Percentiles rank a stretch among this genome's conserved stretches.
Conservation (phyloP, 2,329 filamentous ascomycete genomes). For the Neonectria faginata region DNA sequence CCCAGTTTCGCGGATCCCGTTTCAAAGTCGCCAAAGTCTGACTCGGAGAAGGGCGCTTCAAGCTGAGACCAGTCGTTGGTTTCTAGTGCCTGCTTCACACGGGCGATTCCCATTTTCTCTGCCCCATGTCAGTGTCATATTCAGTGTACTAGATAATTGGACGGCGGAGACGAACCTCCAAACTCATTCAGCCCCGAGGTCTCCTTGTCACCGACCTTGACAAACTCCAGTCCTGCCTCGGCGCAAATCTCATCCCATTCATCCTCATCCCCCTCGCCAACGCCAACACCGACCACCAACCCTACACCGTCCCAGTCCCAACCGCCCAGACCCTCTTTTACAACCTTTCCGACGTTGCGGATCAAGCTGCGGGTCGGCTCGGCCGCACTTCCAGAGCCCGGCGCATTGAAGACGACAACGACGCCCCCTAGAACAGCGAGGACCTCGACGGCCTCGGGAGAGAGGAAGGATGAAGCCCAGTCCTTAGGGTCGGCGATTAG, state of each 20-base stretch:
- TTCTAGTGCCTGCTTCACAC: constrained; percentile 71
- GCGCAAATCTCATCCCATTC: constrained; percentile 72
- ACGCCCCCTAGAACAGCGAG: constrained; percentile 70
- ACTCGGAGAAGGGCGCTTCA: constrained; percentile 40
- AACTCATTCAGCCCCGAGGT: constrained; percentile 65
- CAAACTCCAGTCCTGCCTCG: constrained; percentile 71
- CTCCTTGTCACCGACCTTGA: constrained; percentile 60
- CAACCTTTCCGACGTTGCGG: constrained; percentile 64
- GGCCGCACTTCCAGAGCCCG: constrained; percentile 22
- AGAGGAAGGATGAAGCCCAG: constrained; percentile 71
- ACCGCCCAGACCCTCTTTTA: constrained; percentile 68
- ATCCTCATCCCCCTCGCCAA: constrained; percentile 62
- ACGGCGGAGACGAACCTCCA: constrained; percentile 57
- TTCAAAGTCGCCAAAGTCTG: constrained; percentile 50
- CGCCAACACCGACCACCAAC: constrained; percentile 68
- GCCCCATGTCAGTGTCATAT: constrained; percentile 33
- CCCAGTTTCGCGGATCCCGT: constrained; percentile 49
- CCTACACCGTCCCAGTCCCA: constrained; percentile 74
- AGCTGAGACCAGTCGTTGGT: constrained; percentile 72
- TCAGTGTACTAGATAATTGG: neutral
- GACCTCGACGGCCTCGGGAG: constrained; percentile 71
- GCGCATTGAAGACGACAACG: constrained; percentile 56
- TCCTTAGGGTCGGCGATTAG: constrained; percentile 62
- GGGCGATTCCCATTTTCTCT: constrained; percentile 70
- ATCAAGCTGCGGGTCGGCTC: constrained; percentile 57